A percentile compares a stretch with the other conserved stretches of the same genome.
These are phyloP conservation scores for Pichia sp. DNA, from an alignment of 1,139 yeast species.

Conservation along the genomic window DNA sequence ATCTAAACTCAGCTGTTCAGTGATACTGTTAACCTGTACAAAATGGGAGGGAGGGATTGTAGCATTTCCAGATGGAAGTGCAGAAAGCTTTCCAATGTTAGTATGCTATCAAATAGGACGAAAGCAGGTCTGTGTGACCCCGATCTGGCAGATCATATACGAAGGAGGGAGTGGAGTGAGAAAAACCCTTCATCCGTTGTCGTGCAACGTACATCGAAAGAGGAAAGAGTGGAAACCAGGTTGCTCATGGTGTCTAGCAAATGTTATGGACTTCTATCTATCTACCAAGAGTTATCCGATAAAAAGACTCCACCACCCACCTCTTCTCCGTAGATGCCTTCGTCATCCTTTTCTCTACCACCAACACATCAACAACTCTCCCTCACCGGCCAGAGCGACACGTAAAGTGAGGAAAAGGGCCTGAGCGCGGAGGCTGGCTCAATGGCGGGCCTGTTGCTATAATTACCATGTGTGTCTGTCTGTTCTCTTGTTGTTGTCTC, in stretches of 20 bases:
- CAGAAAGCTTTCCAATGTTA: slow-evolving; percentile 9
- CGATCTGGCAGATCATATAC: too few species aligned
- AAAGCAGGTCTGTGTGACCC: background rate
- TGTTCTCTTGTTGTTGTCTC: too few species aligned
- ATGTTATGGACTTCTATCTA: background rate
- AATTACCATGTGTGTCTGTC: too few species aligned
- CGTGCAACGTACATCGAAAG: slow-evolving; percentile 1
- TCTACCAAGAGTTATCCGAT: background rate
- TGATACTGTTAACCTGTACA: slow-evolving; percentile 9
- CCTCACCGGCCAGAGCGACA: background rate
- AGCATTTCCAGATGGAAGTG: background rate
- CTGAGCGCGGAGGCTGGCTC: background rate
- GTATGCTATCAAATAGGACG: slow-evolving; percentile 1
- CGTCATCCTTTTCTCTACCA: background rate
- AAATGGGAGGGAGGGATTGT: too few species aligned
- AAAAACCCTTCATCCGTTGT: too few species aligned
- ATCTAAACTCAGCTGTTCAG: slow-evolving; percentile 30
- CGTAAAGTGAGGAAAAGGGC: background rate
- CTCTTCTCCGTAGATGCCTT: background rate
- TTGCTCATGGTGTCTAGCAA: slow-evolving; percentile 6
- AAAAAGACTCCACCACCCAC: background rate
- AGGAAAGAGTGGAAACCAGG: background rate
- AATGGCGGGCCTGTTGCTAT: background rate
- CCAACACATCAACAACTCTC: background rate
- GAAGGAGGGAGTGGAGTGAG: too few species aligned